phyloP scores from a whole-genome alignment of 305 asterid species.

The Solanum hybrid region DNA sequence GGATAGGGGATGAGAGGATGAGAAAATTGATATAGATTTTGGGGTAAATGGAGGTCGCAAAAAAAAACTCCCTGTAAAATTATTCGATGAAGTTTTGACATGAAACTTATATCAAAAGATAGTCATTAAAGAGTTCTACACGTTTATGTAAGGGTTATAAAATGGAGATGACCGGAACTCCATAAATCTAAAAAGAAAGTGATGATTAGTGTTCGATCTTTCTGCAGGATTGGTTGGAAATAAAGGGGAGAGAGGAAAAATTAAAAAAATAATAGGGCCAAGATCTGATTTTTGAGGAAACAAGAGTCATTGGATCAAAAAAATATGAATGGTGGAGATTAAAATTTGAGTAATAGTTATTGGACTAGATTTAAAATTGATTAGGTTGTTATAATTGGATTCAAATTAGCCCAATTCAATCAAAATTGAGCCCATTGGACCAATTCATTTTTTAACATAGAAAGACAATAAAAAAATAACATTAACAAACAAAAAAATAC shows the following conservation, averaged over 20 bases:
- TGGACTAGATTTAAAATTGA: not conserved
- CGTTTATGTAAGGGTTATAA: not conserved
- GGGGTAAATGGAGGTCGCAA: not conserved
- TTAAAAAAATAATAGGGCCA: not conserved
- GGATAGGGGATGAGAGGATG: not conserved
- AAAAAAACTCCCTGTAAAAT: not conserved
- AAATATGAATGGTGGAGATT: not conserved
- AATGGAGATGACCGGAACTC: not conserved
- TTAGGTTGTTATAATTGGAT: not conserved
- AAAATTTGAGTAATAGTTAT: not conserved
- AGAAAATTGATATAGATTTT: not conserved
- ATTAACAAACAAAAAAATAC: too few relatives aligned
- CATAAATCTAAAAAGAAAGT: not conserved
- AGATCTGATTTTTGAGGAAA: too few relatives aligned
- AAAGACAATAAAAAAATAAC: too few relatives aligned
- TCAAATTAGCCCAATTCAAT: not conserved
- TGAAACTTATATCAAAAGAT: too few relatives aligned
- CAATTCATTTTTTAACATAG: too few relatives aligned
- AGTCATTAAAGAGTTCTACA: not conserved
- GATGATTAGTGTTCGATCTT: not conserved
- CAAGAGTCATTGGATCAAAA: not conserved
- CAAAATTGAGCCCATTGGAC: not conserved
- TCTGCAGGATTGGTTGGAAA: not conserved
- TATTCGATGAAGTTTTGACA: not conserved
- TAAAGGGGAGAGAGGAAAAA: not conserved